Base-by-base conservation (phyloP, 73 alveolate genomes). In the Chromera velia region DNA sequence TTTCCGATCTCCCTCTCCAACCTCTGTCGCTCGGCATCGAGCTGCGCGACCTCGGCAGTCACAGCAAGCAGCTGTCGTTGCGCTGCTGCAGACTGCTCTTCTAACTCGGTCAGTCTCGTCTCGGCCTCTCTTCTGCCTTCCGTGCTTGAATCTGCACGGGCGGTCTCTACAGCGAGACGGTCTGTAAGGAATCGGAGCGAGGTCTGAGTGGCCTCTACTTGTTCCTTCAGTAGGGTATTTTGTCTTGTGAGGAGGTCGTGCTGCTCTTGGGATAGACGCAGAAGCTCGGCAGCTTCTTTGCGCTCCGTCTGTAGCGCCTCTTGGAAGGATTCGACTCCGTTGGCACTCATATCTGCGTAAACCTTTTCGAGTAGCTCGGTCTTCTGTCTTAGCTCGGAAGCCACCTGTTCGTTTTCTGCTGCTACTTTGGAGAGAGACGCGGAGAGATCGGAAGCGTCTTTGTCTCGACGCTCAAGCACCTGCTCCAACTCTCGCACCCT, bases 181-280 rank as follows among this genome's bases (percentile, higher is more conserved):
- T n/a, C n/a, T n/a, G n/a, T n/a, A n/a, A n/a, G n/a, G n/a, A n/a
- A n/a, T n/a, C n/a, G n/a, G n/a, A n/a, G n/a, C n/a, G n/a, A n/a
- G n/a, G n/a, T n/a, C 74, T 79, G 85, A 73, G 69, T 69, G 10
- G 79, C 72, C 63, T 79, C 85, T 66, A 79, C 32, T 48, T 79
- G 85, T 34, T 66, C 80, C 40, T 79, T 79, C 69, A 79, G 66
- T 49, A 79, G 46, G 74, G 68, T 79, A 32, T 79, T 79, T 17
- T 79, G 85, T 24, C 70, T 73, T 0, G 80, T 80, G 74, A 79
- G 27, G 13, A 76, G 80, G 67, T 79, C 85, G 34, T 79, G 68
- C 34, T 79, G 85, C 80, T 79, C 85, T n/a, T 47, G 67, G 32
- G 79, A 66, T 46, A 79, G 46, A 30, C 80, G 73, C 74, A 69